phyloP scores from a whole-genome alignment of 2,329 filamentous ascomycete genomes.

The Mariannaea elegans region DNA sequence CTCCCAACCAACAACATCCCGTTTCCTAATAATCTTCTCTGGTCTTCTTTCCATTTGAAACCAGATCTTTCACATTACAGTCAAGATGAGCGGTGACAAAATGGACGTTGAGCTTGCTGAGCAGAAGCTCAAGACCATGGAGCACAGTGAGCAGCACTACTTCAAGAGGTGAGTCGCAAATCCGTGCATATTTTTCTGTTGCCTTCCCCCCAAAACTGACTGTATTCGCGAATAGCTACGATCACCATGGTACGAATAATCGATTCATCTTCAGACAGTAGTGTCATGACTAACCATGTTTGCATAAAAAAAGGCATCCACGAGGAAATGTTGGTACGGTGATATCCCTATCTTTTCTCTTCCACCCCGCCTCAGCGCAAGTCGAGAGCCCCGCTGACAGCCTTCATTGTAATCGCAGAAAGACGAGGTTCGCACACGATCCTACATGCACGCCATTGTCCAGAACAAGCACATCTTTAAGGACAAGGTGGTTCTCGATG shows the following conservation, averaged over 20 bases:
- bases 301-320: slow-evolving; percentile 77
- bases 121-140: slow-evolving; percentile 74
- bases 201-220: slow-evolving; percentile 44
- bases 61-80: slow-evolving; percentile 12
- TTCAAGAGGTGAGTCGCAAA: slow-evolving; percentile 82
- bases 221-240: slow-evolving; percentile 72
- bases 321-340: slow-evolving; percentile 95
- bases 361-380: slow-evolving; percentile 25
- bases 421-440: slow-evolving; percentile 96
- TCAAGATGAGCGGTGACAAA: slow-evolving; percentile 58
- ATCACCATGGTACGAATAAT: slow-evolving; percentile 82
- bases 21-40: slow-evolving; percentile 1
- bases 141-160: slow-evolving; percentile 98
- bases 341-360: slow-evolving; percentile 23
- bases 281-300: slow-evolving; percentile 27
- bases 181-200: slow-evolving; percentile 14
- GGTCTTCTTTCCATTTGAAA: neutral
- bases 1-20: neutral
- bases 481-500: slow-evolving; percentile 86
- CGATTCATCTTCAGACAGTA: slow-evolving; percentile 20
- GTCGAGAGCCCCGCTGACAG: slow-evolving; percentile 33
- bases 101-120: slow-evolving; percentile 70
- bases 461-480: slow-evolving; percentile 97
- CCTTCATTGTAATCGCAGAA: slow-evolving; percentile 66
- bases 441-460: slow-evolving; percentile 97